Base-by-base conservation (phyloP, 257 asterid genomes). In the Nicotiana tabacum region DNA sequence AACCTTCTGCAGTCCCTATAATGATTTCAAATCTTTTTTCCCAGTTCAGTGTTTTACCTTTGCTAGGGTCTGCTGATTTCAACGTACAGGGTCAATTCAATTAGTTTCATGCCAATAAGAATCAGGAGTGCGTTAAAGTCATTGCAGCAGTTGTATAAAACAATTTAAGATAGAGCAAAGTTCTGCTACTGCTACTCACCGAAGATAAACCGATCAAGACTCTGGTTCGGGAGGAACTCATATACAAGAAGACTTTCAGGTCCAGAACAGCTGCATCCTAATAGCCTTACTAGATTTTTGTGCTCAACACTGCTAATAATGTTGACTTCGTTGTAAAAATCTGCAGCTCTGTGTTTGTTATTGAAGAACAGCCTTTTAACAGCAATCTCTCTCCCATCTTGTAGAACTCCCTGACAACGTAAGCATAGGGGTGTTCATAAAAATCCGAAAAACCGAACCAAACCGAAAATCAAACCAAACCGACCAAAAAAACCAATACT, bases 181-280 rank as follows among this genome's bases (percentile, higher is more conserved):
- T 64, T 64, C 66, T 82, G 60, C 58, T 76, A 85, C 89, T 82
- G 64, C 58, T 76, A 85, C 89, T 74, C 64, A 95, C 99, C 96
- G 56, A 92, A 94, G 83, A 94, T 90, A 70, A 90, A 95, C 53
- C 89, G 89, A 85, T 95, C 99, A 4, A 94, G 91, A 87, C 99
- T 95, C 89, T 84, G 88, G 88, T 95, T 92, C 0, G 91, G 93
- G 78, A 95, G 66, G 70, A 66, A 90, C 74, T 95, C 99, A 27
- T 94, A 95, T 2, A 95, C 97, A 30, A 95, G 97, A 87, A 95
- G 95, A 66, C 99, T 94, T 87, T 95, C 99, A 17, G 98, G 97
- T 70, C 97, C 98, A 0, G 90, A 89, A 84, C 98, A 92, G 77
- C 97, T 92, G 91, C 99, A 95, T 17, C 99, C 99, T 83, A 95